phyloP scores from a whole-genome alignment of 768 basidiomycete genomes.

The Phylloporus sp. region DNA sequence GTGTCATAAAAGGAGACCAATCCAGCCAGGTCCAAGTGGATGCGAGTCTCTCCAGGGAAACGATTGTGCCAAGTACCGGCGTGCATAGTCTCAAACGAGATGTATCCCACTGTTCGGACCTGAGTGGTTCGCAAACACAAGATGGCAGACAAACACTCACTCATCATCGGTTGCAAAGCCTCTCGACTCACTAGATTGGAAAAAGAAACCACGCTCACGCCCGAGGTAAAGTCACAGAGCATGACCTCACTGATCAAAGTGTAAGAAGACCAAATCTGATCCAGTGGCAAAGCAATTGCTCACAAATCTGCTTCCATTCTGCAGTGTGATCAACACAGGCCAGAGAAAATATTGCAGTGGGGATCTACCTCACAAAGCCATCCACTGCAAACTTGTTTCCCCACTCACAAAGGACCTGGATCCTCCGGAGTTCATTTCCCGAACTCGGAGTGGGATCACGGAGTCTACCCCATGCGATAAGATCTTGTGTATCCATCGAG shows the following conservation, averaged over 20 bases:
- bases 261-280: not conserved
- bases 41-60: slow-evolving; percentile 34
- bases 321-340: not conserved
- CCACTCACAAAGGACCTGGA: slow-evolving; percentile 40
- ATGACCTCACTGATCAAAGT: slow-evolving; percentile 33
- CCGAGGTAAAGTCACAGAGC: slow-evolving; percentile 31
- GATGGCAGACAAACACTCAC: not conserved
- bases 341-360: not conserved
- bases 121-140: not conserved
- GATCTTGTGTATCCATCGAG: slow-evolving; percentile 43
- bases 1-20: slow-evolving; percentile 37
- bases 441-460: slow-evolving; percentile 8
- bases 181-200: slow-evolving; percentile 3
- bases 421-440: slow-evolving; percentile 35
- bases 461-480: slow-evolving; percentile 39
- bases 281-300: not conserved
- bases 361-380: slow-evolving; percentile 40
- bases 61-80: slow-evolving; percentile 32
- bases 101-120: not conserved
- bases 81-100: slow-evolving; percentile 3
- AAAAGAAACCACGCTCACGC: slow-evolving; percentile 23
- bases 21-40: slow-evolving; percentile 31
- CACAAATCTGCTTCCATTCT: slow-evolving; percentile 33
- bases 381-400: slow-evolving; percentile 38
- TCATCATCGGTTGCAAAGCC: fast-evolving